Evolutionary conservation across 371 early-diverging fungal species (phyloP).

Genomic region (Mucor circinelloides): DNA sequence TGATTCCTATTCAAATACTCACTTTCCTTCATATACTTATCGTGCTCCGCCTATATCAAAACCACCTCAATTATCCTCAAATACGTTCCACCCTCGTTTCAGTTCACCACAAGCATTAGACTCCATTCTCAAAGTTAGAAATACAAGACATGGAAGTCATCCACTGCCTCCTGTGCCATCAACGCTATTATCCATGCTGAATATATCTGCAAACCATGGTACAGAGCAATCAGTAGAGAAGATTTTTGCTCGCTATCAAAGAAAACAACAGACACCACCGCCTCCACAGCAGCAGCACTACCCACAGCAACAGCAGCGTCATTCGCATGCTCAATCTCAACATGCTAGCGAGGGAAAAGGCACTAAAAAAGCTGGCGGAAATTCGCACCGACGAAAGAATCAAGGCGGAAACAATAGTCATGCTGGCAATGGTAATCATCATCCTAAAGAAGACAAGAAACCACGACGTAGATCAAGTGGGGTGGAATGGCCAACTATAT

Average conservation of each 20-base stretch:
- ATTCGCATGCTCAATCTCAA: not conserved
- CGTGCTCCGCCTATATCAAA: slow-evolving; percentile 8
- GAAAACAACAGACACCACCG: slow-evolving; percentile 8
- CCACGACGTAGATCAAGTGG: slow-evolving; percentile 11
- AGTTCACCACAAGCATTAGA: slow-evolving; percentile 30
- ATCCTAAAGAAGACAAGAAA: not conserved
- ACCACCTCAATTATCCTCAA: not conserved
- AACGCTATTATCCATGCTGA: slow-evolving; percentile 18
- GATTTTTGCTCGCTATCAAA: slow-evolving; percentile 27
- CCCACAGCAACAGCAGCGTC: not conserved
- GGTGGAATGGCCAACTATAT: slow-evolving; percentile 26
- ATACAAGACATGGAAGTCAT: slow-evolving; percentile 31
- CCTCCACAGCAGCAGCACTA: not conserved
- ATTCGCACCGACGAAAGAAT: not conserved
- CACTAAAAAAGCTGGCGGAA: not conserved
- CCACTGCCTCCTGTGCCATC: slow-evolving; percentile 25
- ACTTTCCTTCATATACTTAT: slow-evolving; percentile 7
- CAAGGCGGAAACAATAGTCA: not conserved
- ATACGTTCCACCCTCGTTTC: slow-evolving; percentile 20
- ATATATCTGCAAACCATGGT: slow-evolving; percentile 11
- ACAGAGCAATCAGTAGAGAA: slow-evolving; percentile 26
- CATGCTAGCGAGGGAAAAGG: not conserved
- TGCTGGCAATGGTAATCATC: not conserved
- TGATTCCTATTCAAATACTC: not conserved
- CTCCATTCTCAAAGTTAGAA: slow-evolving; percentile 18